A percentile compares a stretch with the other conserved stretches of the same genome.
phyloP scores from a whole-genome alignment of 225 moss, liverwort and hornwort species.

The Marchantia polymorpha region DNA sequence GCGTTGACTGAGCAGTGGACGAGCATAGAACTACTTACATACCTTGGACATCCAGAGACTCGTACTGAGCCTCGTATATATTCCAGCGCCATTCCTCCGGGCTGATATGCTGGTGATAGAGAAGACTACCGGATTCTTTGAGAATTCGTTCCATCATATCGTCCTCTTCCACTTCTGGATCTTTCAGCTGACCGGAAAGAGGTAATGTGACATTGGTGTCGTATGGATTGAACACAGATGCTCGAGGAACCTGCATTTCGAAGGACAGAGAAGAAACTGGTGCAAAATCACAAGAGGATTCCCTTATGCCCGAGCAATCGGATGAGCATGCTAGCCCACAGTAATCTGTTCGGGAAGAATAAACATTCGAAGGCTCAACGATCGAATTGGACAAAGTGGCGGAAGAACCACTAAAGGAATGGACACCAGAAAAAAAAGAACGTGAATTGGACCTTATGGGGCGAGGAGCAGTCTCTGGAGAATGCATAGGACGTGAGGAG shows the following conservation, averaged over 20 bases:
- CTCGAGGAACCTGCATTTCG: conserved; percentile 1
- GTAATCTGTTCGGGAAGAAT: conserved; percentile 21
- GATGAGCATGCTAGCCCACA: conserved; percentile 18
- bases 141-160: conserved; percentile 10
- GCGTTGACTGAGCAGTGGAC: not conserved
- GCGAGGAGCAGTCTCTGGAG: conserved; percentile 29
- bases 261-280: conserved; percentile 20
- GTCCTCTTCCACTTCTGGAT: conserved; percentile 16
- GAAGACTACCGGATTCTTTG: conserved; percentile 27
- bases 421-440: conserved; percentile 12
- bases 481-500: conserved; percentile 26
- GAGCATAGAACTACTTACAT: not conserved
- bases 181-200: not conserved
- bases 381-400: conserved; percentile 9
- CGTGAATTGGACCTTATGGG: conserved; percentile 23
- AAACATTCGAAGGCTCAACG: not conserved
- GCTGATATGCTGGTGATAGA: conserved; percentile 30
- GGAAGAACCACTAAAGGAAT: conserved; percentile 2
- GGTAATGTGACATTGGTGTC: not conserved
- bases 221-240: conserved; percentile 21
- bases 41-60: not conserved
- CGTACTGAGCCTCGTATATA: conserved; percentile 17
- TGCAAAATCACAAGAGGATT: conserved; percentile 17
- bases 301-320: conserved; percentile 4
- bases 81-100: conserved; percentile 48